A percentile compares a stretch with the other conserved stretches of the same genome.
phyloP scores from a whole-genome alignment of 345 rosid species.

The Salix caprea region DNA sequence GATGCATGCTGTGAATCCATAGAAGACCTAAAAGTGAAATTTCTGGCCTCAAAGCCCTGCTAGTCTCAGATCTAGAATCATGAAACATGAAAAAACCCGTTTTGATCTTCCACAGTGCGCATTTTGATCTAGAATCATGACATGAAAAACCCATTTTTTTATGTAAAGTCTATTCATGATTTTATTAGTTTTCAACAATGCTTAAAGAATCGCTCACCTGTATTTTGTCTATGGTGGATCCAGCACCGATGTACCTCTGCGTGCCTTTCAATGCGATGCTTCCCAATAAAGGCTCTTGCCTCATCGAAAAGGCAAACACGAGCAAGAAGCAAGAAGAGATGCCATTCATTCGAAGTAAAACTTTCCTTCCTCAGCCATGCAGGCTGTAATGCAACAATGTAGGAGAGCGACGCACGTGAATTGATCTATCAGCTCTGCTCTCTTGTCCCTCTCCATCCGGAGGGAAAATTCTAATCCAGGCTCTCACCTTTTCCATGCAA shows the following conservation, averaged over 20 bases:
- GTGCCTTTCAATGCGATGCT: conserved; percentile 29
- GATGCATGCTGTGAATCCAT: neutral
- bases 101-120: too few relatives aligned
- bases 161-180: too few relatives aligned
- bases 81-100: too few relatives aligned
- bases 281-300: conserved; percentile 35
- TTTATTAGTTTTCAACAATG: neutral
- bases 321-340: conserved; percentile 39
- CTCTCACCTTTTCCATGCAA: conserved; percentile 44
- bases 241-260: conserved; percentile 43
- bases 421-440: conserved; percentile 28
- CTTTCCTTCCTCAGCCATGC: conserved; percentile 38
- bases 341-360: conserved; percentile 43
- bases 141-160: too few relatives aligned
- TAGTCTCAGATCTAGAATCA: neutral
- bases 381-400: conserved; percentile 43
- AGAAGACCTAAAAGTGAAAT: neutral
- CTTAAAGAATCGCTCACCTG: conserved; percentile 39
- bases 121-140: too few relatives aligned
- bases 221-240: conserved; percentile 28
- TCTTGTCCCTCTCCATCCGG: conserved; percentile 31
- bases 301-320: conserved; percentile 41
- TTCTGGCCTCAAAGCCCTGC: neutral
- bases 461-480: conserved; percentile 34
- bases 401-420: conserved; percentile 36